Base-by-base conservation (phyloP, 495 filamentous ascomycete species). In the Cairneyella variabilis region DNA sequence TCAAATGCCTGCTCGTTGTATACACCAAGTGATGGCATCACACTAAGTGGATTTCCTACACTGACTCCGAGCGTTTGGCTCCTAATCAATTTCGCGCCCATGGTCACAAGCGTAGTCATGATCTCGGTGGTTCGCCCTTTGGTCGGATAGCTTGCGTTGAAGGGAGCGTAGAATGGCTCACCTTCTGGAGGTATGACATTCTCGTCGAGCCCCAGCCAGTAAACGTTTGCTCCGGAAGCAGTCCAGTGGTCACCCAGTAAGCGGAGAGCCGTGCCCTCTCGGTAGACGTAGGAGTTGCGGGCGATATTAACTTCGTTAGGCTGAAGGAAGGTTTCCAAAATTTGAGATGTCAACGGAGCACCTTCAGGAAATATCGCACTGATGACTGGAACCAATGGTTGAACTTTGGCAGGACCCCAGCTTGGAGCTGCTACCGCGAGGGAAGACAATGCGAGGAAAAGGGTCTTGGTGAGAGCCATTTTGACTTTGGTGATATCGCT, bases 131-230 rank as follows among this genome's bases (percentile, higher is more conserved):
- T 73, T 36, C 78, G 69, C 4, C 76, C 77, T 41, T 71, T 69
- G 32, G 71, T 75, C n/a, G 78, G 77, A 53, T 80, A 82, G 51
- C 70, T 75, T 18, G 76, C 71, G 17, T 74, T 74, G 37, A 62
- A 66, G 3, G 69, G 69, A 0, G 70, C 70, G 49, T 80, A 76
- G 60, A 67, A 80, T 4, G 77, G 76, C 53, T 73, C 64, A 7
- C 70, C 75, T 0, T 66, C 54, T 0, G 76, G 71, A 1, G 76
- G 77, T 6, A 66, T 67, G 18, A 82, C 76, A 60, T 82, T 80
- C 66, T 82, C 76, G 56, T 82, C 77, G 0, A 82, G 69, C 1
- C 78, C 77, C 18, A 80, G 68, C 78, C 78, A 80, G 64, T 82
- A 82, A 7, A 80, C 68, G 53, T 82, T 82, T 7, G 73, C 71